A percentile compares a stretch with the other conserved stretches of the same genome.
Conservation (phyloP, 2,329 filamentous ascomycete genomes). For the Penicillium sp. region DNA sequence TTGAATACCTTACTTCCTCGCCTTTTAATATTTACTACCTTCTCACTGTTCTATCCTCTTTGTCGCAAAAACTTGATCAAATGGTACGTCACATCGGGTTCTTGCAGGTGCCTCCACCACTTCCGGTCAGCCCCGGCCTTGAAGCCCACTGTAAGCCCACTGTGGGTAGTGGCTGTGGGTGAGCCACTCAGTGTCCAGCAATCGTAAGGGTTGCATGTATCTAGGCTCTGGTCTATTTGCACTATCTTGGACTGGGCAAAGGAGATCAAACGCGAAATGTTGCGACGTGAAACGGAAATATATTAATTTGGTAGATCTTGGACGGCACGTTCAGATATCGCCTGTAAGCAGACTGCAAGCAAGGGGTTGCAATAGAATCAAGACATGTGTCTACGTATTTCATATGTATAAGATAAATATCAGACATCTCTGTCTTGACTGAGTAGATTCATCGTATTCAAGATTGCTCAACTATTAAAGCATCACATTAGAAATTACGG, state of each 20-base stretch:
- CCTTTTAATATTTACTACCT: neutral
- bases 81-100: constrained; percentile 9
- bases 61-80: neutral
- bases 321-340: neutral
- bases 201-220: neutral
- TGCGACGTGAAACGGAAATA: neutral
- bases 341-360: neutral
- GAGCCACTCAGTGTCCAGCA: constrained; percentile 3
- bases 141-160: constrained; percentile 12
- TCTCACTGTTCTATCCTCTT: neutral
- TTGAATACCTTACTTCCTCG: neutral
- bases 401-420: too few species aligned
- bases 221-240: neutral
- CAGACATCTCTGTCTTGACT: too few species aligned
- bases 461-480: too few species aligned
- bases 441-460: too few species aligned
- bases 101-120: constrained; percentile 7
- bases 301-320: neutral
- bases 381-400: neutral
- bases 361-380: neutral
- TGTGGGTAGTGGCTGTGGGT: neutral
- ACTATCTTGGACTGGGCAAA: neutral
- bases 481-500: too few species aligned
- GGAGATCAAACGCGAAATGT: neutral
- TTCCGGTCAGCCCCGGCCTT: constrained; percentile 14